phyloP scores from a whole-genome alignment of 176 grass and related monocot species.

The Eleusine indica region DNA sequence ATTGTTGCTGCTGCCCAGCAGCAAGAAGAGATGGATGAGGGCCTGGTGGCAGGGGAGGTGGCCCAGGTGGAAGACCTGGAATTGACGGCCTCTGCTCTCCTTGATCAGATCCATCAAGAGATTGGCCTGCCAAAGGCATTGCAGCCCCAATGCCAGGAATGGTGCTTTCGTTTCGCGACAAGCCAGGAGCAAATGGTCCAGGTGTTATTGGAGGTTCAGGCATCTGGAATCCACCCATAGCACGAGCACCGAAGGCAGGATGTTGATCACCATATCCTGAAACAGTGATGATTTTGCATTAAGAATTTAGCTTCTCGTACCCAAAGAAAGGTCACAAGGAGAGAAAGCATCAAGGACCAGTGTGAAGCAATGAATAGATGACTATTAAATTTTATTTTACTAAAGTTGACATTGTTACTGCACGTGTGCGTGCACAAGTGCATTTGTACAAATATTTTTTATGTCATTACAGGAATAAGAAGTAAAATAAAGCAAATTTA shows the following conservation, averaged over 20 bases:
- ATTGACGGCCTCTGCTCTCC: slow-evolving; percentile 61
- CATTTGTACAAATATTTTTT: background rate
- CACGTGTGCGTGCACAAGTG: background rate
- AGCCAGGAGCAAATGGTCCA: slow-evolving; percentile 71
- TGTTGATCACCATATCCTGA: slow-evolving; percentile 94
- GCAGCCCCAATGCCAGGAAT: slow-evolving; percentile 88
- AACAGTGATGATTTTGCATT: slow-evolving; percentile 34
- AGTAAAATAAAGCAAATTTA: slow-evolving; percentile 25
- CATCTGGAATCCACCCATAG: slow-evolving; percentile 63
- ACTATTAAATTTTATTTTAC: slow-evolving; percentile 7
- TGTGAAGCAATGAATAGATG: background rate
- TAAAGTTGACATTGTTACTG: slow-evolving; percentile 16
- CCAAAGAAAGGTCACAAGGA: slow-evolving; percentile 9
- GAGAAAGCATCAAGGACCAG: background rate
- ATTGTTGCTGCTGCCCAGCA: slow-evolving; percentile 81
- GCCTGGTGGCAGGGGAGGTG: slow-evolving; percentile 89
- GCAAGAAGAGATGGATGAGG: slow-evolving; percentile 93
- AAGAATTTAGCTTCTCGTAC: background rate
- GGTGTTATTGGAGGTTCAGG: slow-evolving; percentile 67
- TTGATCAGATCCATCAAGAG: slow-evolving; percentile 79
- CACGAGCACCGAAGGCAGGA: slow-evolving; percentile 53
- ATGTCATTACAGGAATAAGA: background rate
- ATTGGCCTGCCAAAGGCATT: slow-evolving; percentile 55
- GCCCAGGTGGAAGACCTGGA: slow-evolving; percentile 74
- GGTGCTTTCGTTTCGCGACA: slow-evolving; percentile 75